Conservation (phyloP, 2,329 filamentous ascomycete species). For the Apiospora rasikravindrae region DNA sequence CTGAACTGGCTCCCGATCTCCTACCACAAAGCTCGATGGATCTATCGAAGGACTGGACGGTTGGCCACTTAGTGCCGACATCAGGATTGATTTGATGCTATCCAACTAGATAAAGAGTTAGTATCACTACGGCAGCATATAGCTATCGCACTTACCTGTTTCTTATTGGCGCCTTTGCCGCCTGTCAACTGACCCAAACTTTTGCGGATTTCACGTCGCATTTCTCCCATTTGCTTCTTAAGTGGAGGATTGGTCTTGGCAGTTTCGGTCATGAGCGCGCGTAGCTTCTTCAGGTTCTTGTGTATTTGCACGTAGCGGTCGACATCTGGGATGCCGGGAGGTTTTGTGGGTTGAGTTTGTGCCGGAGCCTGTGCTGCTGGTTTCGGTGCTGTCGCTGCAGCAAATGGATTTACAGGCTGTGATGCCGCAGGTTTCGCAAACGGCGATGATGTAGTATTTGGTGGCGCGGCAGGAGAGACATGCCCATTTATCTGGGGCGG, state of each 20-base stretch:
- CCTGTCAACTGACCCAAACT: conserved; percentile 75
- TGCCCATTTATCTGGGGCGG: conserved; percentile 7
- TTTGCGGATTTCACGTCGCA: conserved; percentile 73
- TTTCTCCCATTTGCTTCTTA: conserved; percentile 71
- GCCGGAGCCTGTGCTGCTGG: not conserved
- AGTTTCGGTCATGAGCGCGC: conserved; percentile 53
- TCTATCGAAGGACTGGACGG: conserved; percentile 60
- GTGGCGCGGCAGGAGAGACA: not conserved
- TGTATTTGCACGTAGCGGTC: conserved; percentile 66
- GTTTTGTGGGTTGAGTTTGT: not conserved
- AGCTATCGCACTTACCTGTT: conserved; percentile 50
- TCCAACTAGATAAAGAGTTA: conserved; percentile 41
- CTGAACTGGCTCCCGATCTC: conserved; percentile 51
- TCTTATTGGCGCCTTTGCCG: conserved; percentile 66
- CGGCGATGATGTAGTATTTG: conserved; percentile 17
- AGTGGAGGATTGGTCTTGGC: conserved; percentile 61
- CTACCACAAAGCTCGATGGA: conserved; percentile 57
- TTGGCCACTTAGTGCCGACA: conserved; percentile 56
- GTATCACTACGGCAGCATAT: not conserved
- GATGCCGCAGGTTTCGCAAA: conserved; percentile 9
- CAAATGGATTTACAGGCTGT: conserved; percentile 14
- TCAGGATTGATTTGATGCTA: conserved; percentile 58
- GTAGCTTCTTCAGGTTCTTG: conserved; percentile 66
- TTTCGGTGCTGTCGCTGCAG: not conserved
- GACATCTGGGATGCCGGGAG: conserved; percentile 8